phyloP scores from a whole-genome alignment of 148 eudicot species.

The Beta vulgaris region DNA sequence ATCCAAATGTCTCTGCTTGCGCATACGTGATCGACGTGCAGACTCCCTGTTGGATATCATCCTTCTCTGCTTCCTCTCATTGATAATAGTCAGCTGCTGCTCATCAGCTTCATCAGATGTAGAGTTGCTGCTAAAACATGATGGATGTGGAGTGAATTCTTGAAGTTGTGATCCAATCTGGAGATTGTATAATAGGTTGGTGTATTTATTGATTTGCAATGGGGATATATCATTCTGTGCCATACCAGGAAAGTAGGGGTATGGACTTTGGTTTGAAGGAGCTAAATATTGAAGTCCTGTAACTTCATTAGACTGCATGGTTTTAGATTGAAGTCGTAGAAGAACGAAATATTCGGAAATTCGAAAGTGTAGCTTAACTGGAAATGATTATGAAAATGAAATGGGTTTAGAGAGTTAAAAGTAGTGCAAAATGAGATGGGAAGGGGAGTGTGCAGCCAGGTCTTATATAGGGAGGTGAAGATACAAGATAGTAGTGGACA shows the following conservation, averaged over 20 bases:
- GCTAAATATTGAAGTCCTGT: slow-evolving; percentile 49
- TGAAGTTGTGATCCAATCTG: slow-evolving; percentile 48
- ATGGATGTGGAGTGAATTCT: slow-evolving; percentile 39
- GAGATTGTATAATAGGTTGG: slow-evolving; percentile 46
- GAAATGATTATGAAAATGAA: neutral
- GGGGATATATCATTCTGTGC: slow-evolving; percentile 19
- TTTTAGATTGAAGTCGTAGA: slow-evolving; percentile 15
- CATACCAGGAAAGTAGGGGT: slow-evolving; percentile 36
- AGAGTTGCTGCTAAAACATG: slow-evolving; percentile 71
- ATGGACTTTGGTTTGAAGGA: slow-evolving; percentile 47
- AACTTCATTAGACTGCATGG: slow-evolving; percentile 67
- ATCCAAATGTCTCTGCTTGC: slow-evolving; percentile 87
- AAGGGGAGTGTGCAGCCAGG: slow-evolving; percentile 33
- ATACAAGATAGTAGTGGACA: slow-evolving; percentile 27
- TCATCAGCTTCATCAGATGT: slow-evolving; percentile 94
- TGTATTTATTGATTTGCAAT: slow-evolving; percentile 28
- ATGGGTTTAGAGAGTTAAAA: neutral
- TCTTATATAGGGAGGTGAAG: slow-evolving; percentile 61
- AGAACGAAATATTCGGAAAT: neutral
- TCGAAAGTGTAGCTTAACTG: slow-evolving; percentile 3
- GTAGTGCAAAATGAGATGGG: slow-evolving; percentile 29
- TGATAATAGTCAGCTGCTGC: slow-evolving; percentile 59
- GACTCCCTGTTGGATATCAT: slow-evolving; percentile 97
- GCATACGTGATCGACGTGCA: slow-evolving; percentile 91
- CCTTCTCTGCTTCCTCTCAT: slow-evolving; percentile 88